Base-by-base conservation (phyloP, 192 early-diverging fungal species). In the Coemansia sp. region DNA sequence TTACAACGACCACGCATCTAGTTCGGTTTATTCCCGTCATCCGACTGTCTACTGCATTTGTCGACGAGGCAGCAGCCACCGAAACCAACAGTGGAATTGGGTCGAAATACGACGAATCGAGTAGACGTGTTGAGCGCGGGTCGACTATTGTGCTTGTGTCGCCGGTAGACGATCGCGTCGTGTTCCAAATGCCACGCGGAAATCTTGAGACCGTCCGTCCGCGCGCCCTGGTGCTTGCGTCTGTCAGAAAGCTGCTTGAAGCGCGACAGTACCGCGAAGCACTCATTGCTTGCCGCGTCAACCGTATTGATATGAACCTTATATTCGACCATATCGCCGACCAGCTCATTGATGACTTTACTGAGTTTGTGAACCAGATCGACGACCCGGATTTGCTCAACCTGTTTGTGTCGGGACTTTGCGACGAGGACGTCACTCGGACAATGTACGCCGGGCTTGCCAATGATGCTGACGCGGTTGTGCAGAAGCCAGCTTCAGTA, bases 181-280 rank as follows among this genome's bases (percentile, higher is more conserved):
- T 83, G 14, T 72, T 83, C 59, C 75, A 89, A 81, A 99, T 99
- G 97, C 97, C 97, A 13, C 90, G 97, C 32, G 97, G 97, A 8
- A 99, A 99, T 62, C 77, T 97, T 56, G 97, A 99, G 68, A 97
- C 95, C 0, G 85, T 99, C 22, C 82, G 86, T 15, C 97, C 97
- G 2, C 89, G 97, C 5, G 91, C 95, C 7, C 75, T 99, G 64
- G 93, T 97, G 0, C 75, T 97, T 15, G 84, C 90, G 2, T 73
- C 85, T 4, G 87, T 93, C 9, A 84, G 91, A 4, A 81, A 84
- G 20, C 63, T 77, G 9, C 63, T 96, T 20, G 83, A 90, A 25
- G 42, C 48, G 64, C 65, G 81, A n/a, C 85, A 91, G 43, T 99
- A 91, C 75, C 76, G 83, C 25, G 84, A 84, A 3, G 97, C 95